These are phyloP conservation scores for Rhodotorula paludigena DNA, from an alignment of 768 basidiomycete species.

Conservation along the genomic window DNA sequence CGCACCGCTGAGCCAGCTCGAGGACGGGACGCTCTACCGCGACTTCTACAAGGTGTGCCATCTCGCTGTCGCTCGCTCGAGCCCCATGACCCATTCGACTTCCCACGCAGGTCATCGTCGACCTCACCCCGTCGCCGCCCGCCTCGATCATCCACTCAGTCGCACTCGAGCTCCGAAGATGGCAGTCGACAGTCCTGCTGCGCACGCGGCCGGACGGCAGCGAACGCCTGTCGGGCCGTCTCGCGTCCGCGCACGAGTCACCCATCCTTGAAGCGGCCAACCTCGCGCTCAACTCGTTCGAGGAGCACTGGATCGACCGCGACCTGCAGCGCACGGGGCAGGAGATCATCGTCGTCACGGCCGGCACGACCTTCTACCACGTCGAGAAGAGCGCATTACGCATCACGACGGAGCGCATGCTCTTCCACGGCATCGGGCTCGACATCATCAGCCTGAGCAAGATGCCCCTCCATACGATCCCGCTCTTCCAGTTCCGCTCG, in stretches of 20 bases:
- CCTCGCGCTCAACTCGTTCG: conserved; percentile 81
- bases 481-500: conserved; percentile 68
- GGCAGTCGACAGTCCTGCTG: conserved; percentile 27
- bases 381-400: conserved; percentile 85
- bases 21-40: conserved; percentile 56
- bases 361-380: conserved; percentile 87
- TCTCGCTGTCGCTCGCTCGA: background rate
- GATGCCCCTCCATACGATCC: conserved; percentile 84
- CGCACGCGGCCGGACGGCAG: conserved; percentile 47
- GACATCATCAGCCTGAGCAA: conserved; percentile 85
- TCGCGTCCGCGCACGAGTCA: conserved; percentile 86
- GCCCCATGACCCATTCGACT: too few relatives aligned
- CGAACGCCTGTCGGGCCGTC: conserved; percentile 61
- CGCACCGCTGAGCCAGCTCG: conserved; percentile 70
- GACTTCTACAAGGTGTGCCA: conserved; percentile 56
- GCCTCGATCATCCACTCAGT: conserved; percentile 33
- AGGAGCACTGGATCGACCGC: conserved; percentile 91
- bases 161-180: conserved; percentile 22
- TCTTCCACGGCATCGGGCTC: conserved; percentile 85
- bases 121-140: conserved; percentile 54
- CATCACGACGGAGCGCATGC: conserved; percentile 84
- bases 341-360: conserved; percentile 77
- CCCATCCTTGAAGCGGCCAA: conserved; percentile 94
- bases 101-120: conserved; percentile 67
- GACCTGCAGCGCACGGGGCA: conserved; percentile 84